Percentiles rank a stretch among this genome's conserved stretches.
Conservation (phyloP, 2,329 filamentous ascomycete species). For the Apiospora hydei region DNA sequence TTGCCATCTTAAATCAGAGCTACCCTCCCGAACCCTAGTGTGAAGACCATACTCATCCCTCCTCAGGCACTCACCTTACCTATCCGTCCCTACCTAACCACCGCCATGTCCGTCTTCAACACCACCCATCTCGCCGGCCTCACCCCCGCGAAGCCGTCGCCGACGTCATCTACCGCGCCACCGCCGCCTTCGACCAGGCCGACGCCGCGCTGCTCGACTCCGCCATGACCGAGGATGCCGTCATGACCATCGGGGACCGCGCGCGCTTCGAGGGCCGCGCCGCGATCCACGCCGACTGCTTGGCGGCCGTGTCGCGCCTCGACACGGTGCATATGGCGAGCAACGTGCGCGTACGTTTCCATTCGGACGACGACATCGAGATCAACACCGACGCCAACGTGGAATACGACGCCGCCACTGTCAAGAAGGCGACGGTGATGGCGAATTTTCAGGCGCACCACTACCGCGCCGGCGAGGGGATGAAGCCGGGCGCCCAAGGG, state of each 20-base stretch:
- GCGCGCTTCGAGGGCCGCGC: background rate
- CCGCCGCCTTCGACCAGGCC: conserved; percentile 10
- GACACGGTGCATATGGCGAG: conserved; percentile 11
- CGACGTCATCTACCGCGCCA: conserved; percentile 20
- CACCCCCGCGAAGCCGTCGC: conserved; percentile 21
- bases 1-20: background rate
- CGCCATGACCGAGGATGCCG: background rate
- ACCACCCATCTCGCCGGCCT: background rate
- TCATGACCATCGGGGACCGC: background rate
- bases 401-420: background rate
- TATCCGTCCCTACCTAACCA: background rate
- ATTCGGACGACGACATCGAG: background rate
- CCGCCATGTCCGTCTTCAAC: background rate
- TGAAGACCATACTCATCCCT: background rate
- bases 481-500: background rate
- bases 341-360: conserved; percentile 8
- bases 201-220: conserved; percentile 14
- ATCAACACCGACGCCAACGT: too few relatives aligned
- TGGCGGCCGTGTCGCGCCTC: background rate
- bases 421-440: background rate
- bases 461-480: conserved; percentile 16
- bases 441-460: conserved; percentile 5
- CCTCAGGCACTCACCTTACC: background rate
- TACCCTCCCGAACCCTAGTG: too few relatives aligned
- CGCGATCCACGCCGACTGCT: background rate